Evolutionary conservation across 1,139 yeast genomes (phyloP).

Genomic region (Geotrichum histeridarum): DNA sequence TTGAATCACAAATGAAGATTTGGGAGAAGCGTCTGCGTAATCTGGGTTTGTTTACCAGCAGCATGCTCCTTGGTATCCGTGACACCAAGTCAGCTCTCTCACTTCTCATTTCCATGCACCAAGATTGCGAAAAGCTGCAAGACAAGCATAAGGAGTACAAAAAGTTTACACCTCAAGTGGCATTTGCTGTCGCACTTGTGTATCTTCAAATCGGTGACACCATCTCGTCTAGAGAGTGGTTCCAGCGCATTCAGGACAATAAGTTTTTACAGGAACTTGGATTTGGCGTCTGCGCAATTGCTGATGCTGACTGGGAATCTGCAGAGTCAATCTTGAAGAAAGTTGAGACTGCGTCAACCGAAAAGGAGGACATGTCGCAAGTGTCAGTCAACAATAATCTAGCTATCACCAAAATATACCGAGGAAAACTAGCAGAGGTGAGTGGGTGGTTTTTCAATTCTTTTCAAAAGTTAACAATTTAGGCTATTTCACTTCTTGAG

Average conservation of each 20-base stretch:
- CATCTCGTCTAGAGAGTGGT: constrained; percentile 32
- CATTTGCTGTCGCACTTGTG: constrained; percentile 27
- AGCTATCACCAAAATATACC: constrained; percentile 30
- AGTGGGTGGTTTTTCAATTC: background rate
- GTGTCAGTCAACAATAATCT: constrained; percentile 23
- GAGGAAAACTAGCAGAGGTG: constrained; percentile 41
- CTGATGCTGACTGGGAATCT: constrained; percentile 31
- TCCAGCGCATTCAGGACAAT: constrained; percentile 20
- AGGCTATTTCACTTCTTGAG: constrained; percentile 41
- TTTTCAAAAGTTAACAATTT: background rate
- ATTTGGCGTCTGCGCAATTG: constrained; percentile 28
- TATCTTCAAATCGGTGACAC: constrained; percentile 33
- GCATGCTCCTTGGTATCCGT: constrained; percentile 33
- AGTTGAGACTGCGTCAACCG: constrained; percentile 7
- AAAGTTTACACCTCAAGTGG: constrained; percentile 21
- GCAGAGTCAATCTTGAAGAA: constrained; percentile 21
- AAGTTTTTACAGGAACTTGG: constrained; percentile 19
- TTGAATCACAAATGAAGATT: background rate
- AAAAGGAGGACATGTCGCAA: background rate
- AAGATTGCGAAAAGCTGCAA: constrained; percentile 17
- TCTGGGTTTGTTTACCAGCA: constrained; percentile 33
- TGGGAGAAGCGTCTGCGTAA: constrained; percentile 32
- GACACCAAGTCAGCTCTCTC: constrained; percentile 35
- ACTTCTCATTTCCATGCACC: constrained; percentile 29
- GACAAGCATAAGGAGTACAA: constrained; percentile 11